Evolutionary conservation across 257 asterid genomes (phyloP).

Genomic region (Lycium barbarum): DNA sequence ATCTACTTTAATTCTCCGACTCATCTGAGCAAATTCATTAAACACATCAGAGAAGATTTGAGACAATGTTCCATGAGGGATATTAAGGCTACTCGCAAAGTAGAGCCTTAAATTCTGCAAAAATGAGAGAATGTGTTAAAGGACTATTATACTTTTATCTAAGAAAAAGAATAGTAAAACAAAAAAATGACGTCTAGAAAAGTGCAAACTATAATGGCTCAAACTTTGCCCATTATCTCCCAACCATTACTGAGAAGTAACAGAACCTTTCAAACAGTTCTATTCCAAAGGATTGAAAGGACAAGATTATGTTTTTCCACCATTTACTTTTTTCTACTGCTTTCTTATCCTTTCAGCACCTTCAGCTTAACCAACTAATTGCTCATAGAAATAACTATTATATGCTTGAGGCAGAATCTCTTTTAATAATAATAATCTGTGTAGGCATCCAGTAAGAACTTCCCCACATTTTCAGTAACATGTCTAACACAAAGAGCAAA

Average conservation of each 20-base stretch:
- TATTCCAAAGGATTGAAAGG: background rate
- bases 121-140: conserved; percentile 34
- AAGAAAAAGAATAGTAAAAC: background rate
- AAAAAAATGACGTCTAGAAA: background rate
- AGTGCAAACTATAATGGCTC: background rate
- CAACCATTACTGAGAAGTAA: background rate
- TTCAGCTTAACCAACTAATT: background rate
- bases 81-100: conserved; percentile 46
- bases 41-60: conserved; percentile 56
- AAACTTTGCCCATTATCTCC: background rate
- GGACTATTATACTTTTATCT: background rate
- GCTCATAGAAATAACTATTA: background rate
- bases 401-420: background rate
- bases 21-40: conserved; percentile 56
- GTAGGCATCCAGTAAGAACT: background rate
- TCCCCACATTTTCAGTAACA: background rate
- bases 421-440: background rate
- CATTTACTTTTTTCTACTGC: background rate
- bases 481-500: background rate
- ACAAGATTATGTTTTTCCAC: background rate
- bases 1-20: conserved; percentile 41
- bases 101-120: conserved; percentile 82
- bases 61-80: conserved; percentile 57
- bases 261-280: background rate
- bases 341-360: conserved; percentile 22